phyloP scores from a whole-genome alignment of 768 basidiomycete genomes.

The Paxillus ammoniavirescens region DNA sequence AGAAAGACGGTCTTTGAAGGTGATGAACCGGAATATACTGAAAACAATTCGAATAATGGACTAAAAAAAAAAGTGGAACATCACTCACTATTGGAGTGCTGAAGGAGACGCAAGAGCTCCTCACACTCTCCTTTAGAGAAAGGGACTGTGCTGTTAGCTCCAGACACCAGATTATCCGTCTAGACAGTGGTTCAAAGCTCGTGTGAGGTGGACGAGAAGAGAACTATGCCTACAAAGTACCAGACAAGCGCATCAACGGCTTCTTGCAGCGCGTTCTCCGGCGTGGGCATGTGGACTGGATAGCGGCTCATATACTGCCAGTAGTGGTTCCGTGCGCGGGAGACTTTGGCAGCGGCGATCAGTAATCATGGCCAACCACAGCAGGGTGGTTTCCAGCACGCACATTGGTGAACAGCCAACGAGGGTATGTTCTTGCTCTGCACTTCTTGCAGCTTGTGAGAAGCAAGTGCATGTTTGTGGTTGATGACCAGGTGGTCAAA shows the following conservation, averaged over 20 bases:
- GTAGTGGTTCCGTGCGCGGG: slow-evolving; percentile 46
- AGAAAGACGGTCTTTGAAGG: slow-evolving; percentile 45
- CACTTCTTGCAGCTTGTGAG: slow-evolving; percentile 36
- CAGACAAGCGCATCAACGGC: slow-evolving; percentile 50
- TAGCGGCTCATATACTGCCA: slow-evolving; percentile 53
- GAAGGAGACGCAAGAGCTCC: slow-evolving; percentile 41
- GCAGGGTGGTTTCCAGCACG: slow-evolving; percentile 18
- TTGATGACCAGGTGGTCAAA: slow-evolving; percentile 42
- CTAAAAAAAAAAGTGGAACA: neutral
- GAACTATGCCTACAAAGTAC: slow-evolving; percentile 39
- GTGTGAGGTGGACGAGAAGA: neutral
- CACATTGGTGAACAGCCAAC: slow-evolving; percentile 18
- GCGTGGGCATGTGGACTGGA: slow-evolving; percentile 43
- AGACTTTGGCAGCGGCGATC: slow-evolving; percentile 29
- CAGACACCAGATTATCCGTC: slow-evolving; percentile 50
- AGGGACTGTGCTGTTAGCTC: slow-evolving; percentile 43
- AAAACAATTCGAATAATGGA: neutral
- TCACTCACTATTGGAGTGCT: slow-evolving; percentile 29
- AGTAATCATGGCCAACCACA: slow-evolving; percentile 1
- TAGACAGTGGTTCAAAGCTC: slow-evolving; percentile 7
- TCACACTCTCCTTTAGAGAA: slow-evolving; percentile 56
- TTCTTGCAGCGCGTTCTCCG: slow-evolving; percentile 41
- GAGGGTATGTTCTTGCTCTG: slow-evolving; percentile 22
- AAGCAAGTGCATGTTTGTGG: slow-evolving; percentile 47
- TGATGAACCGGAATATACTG: slow-evolving; percentile 17